Base-by-base conservation (phyloP, 805 yeast species). In the Ogataea naganishii region DNA sequence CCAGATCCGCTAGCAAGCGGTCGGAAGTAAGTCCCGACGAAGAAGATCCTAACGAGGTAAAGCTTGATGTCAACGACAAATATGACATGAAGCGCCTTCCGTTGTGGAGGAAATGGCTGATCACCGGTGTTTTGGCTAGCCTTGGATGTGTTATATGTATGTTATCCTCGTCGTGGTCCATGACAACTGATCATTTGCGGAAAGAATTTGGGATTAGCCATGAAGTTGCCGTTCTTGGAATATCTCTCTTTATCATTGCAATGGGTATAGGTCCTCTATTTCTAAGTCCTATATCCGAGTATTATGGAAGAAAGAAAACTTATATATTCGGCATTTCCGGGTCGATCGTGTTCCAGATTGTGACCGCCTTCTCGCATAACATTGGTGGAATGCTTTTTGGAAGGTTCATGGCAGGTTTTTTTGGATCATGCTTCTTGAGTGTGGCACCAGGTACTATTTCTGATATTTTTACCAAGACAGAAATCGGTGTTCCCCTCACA, bases 381-480 rank as follows among this genome's bases (percentile, higher is more conserved):
- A 69, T 75, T 19, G 76, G 75, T 7, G 82, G 79, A 20, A 56
- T 82, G 34, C 51, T 79, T 34, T 69, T 79, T 26, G 70, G 77
- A 30, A 68, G 92, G 38, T 72, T 79, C 39, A 53, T 78, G 36
- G 72, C 76, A 9, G 92, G 92, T 1, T 64, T 80, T 26, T 77
- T 77, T 41, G 86, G 86, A 4, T 75, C 84, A 29, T 78, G 82
- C 3, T 80, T 85, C 23, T 58, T 82, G 40, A 72, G 79, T 37
- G 78, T 80, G 19, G 84, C 85, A 7, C 86, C 88, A 20, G 94
- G 92, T 14, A 66, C 81, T 1, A 59, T 82, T 26, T 75, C 84
- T 8, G 94, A 82, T 51, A 62, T 81, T 33, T 82, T 75, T 60
- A 59, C 59, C 13, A 73, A 74, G 34, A 53, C 62, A 31, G 67